Evolutionary conservation across 208 protist genomes (phyloP), one percentile per base, ranked within the genome.

Genomic region (Tritrichomonas foetus): DNA sequence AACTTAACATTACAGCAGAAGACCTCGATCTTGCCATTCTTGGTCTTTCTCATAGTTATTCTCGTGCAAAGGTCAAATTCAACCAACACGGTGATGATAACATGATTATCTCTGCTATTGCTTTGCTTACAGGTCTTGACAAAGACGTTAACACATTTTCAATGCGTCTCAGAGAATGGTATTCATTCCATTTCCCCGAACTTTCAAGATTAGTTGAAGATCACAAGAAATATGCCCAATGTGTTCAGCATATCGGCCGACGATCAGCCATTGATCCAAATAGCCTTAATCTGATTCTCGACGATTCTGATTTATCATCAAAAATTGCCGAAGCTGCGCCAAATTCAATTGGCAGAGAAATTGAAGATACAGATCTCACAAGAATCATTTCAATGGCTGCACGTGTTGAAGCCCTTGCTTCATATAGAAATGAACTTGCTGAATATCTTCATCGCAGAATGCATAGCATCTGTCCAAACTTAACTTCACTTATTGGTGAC

Each of bases 91-190:
- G 98, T 84, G 97, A 97, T 41, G 98, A 99, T 96, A 99, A 99
- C 96, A 99, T 99, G 98, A 98, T 99, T 96, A 99, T 99, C 94
- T 98, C 99, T 96, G 96, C 97, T 94, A 99, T 99, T 61, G 96
- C 97, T 47, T 96, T 99, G 39, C 96, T 99, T 30, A 98, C 99
- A 95, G 97, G 99, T 95, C 97, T 99, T 93, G 98, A 99, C 96
- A 99, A 99, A 96, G 99, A 99, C 94, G 96, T 99, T 66, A 99
- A 99, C 96, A 99, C 98, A 20, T 99, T 99, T 93, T 95, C 97
- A 61, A 99, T 99, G 99, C 97, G 98, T 16, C 95, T 99, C 78
- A 64, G 94, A 50, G 95, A 95, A 94, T 96, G 95, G 94, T 94
- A 95, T 61, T 89, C 72, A 11, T 99, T 98, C 98, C 98, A 99